phyloP scores from a whole-genome alignment of 1,139 yeast genomes.

The Suhomyces bokatorum region DNA sequence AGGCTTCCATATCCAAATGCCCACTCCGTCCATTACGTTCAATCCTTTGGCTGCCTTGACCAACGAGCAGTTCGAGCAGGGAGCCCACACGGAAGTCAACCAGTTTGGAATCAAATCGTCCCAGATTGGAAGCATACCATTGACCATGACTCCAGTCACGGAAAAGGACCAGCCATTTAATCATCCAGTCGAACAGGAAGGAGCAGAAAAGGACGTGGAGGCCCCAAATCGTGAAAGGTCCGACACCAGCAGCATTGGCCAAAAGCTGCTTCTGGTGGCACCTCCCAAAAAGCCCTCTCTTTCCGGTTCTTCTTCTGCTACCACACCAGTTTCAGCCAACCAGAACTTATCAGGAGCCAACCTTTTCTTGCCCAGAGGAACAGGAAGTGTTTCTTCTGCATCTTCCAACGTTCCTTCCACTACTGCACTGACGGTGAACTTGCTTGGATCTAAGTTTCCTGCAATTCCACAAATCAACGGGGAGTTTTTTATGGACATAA shows the following conservation, averaged over 20 bases:
- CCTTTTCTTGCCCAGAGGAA: slow-evolving; percentile 11
- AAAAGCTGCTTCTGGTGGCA: slow-evolving; percentile 7
- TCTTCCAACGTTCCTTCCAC: slow-evolving; percentile 1
- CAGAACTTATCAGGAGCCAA: slow-evolving; percentile 12
- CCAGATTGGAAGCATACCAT: slow-evolving; percentile 48
- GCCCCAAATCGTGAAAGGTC: slow-evolving; percentile 19
- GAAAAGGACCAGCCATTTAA: slow-evolving; percentile 45
- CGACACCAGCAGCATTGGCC: slow-evolving; percentile 17
- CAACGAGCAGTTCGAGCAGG: slow-evolving; percentile 25
- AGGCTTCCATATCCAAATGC: slow-evolving; percentile 50
- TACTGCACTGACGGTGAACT: neutral
- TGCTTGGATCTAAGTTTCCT: slow-evolving; percentile 30
- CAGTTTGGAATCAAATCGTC: slow-evolving; percentile 66
- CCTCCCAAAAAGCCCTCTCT: slow-evolving; percentile 11
- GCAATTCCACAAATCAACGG: slow-evolving; percentile 38
- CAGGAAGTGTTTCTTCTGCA: slow-evolving; percentile 7
- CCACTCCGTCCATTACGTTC: slow-evolving; percentile 41
- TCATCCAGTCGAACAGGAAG: slow-evolving; percentile 15
- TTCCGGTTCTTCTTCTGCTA: slow-evolving; percentile 12
- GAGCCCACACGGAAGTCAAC: slow-evolving; percentile 40
- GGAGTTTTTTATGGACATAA: slow-evolving; percentile 42
- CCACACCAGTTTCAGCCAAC: slow-evolving; percentile 5
- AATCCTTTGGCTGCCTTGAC: slow-evolving; percentile 41
- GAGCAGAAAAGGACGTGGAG: slow-evolving; percentile 17
- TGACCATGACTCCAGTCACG: slow-evolving; percentile 77